Evolutionary conservation across 2,329 filamentous ascomycete species (phyloP).

Genomic region (Verticillium isaacii): DNA sequence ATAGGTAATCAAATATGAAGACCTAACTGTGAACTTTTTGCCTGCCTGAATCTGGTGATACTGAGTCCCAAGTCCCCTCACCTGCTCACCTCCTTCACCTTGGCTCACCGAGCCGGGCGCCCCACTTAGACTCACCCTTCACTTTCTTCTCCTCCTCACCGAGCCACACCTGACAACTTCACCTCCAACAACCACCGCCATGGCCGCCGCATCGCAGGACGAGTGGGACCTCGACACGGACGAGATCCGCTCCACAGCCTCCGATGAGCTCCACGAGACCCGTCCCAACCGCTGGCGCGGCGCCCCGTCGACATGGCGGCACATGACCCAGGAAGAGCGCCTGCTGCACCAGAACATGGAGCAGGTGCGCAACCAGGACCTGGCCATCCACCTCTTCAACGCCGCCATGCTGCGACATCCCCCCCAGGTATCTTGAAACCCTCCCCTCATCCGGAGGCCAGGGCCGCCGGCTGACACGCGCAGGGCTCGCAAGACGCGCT

Average conservation of each 20-base stretch:
- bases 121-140: neutral
- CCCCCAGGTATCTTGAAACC: neutral
- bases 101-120: neutral
- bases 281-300: constrained; percentile 74
- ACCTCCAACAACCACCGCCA: neutral
- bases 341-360: constrained; percentile 59
- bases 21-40: no score
- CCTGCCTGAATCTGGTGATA: no score
- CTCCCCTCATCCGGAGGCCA: neutral
- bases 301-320: constrained; percentile 60
- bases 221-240: constrained; percentile 40
- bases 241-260: constrained; percentile 40
- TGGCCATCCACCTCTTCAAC: constrained; percentile 76
- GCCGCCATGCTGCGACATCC: constrained; percentile 62
- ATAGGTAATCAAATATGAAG: no score
- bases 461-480: neutral
- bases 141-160: neutral
- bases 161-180: neutral
- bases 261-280: constrained; percentile 38
- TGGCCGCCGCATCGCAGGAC: constrained; percentile 5
- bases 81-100: neutral
- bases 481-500: constrained; percentile 5
- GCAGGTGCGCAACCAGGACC: constrained; percentile 57
- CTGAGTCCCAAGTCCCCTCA: neutral
- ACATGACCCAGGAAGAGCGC: constrained; percentile 57